Base-by-base conservation (phyloP, 2,329 filamentous ascomycete genomes). In the Zymoseptoria tritici region DNA sequence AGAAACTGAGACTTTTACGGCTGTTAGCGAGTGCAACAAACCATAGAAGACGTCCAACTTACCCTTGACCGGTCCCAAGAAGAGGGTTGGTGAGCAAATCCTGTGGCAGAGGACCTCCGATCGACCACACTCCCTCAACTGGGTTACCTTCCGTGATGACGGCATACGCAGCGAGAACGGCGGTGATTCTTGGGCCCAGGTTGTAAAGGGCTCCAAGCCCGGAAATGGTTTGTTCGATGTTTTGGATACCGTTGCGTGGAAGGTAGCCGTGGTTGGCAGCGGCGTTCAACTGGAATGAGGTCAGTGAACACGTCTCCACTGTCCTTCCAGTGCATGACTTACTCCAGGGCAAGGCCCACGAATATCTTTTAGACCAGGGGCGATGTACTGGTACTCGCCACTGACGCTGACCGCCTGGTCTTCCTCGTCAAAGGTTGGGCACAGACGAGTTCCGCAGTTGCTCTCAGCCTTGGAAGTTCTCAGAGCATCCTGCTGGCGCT, bases 91-190 rank as follows among this genome's bases (percentile, higher is more conserved):
- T 60, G 20, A 64, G 55, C 26, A 51, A 22, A n/a, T 64, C 64
- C 2, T 55, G 58, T 1, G 61, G 60, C 11, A 66, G 60, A 5
- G 68, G 67, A 4, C 71, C 71, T 26, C 70, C 71, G 29, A 73
- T 73, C 20, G 65, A 68, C 71, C 71, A 72, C 13, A 66, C 64
- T 24, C 66, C 62, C 21, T 63, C 57, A 9, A 61, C 60, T 6
- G 58, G 55, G 52, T 72, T 68, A 8, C 72, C 72, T 50, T 66
- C 67, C 24, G 71, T 60, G n/a, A 68, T 65, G 42, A 72, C 65
- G 36, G 71, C 70, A 51, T 72, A 73, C 16, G 66, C 67, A 20
- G 72, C 67, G 21, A 75, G 68, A 20, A 68, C 67, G 24, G 67
- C 60, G 9, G 67, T 62, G 24, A 74, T 61, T 22, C 70, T 63